phyloP scores from a whole-genome alignment of 805 yeast genomes.

The Hanseniaspora osmophila region DNA sequence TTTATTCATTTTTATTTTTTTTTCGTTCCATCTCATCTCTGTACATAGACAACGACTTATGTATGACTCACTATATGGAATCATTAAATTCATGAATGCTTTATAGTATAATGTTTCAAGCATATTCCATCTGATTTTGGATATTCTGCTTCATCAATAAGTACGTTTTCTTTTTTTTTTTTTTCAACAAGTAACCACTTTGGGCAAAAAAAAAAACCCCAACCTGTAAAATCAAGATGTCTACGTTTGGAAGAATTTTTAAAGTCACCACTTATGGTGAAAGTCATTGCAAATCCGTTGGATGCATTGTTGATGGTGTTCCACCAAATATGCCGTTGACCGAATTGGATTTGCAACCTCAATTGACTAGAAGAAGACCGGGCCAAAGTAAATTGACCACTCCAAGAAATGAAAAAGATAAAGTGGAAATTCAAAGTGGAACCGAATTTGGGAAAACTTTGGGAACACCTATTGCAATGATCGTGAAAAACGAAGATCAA shows the following conservation, averaged over 20 bases:
- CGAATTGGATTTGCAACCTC: constrained; percentile 88
- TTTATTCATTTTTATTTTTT: too few species aligned
- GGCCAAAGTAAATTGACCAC: constrained; percentile 89
- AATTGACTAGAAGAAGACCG: constrained; percentile 91
- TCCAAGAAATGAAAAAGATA: constrained; percentile 91
- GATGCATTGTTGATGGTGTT: constrained; percentile 95
- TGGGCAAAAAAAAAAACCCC: too few species aligned
- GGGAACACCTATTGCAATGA: constrained; percentile 93
- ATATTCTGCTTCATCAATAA: too few species aligned
- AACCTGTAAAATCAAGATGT: constrained; percentile 30
- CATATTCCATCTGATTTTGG: too few species aligned
- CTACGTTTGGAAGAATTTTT: constrained; percentile 51
- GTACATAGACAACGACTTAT: too few species aligned
- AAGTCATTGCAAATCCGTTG: constrained; percentile 93
- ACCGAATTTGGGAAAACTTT: constrained; percentile 80
- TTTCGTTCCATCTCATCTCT: too few species aligned
- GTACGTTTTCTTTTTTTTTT: too few species aligned
- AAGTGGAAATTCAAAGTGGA: constrained; percentile 86
- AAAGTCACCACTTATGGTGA: constrained; percentile 94
- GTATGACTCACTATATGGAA: too few species aligned
- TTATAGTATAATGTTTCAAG: too few species aligned
- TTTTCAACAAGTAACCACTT: too few species aligned
- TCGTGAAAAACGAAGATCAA: constrained; percentile 88
- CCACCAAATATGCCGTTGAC: constrained; percentile 86
- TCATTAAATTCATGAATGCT: too few species aligned